phyloP scores from a whole-genome alignment of 225 moss, liverwort and hornwort species.

The Bryum argenteum region DNA sequence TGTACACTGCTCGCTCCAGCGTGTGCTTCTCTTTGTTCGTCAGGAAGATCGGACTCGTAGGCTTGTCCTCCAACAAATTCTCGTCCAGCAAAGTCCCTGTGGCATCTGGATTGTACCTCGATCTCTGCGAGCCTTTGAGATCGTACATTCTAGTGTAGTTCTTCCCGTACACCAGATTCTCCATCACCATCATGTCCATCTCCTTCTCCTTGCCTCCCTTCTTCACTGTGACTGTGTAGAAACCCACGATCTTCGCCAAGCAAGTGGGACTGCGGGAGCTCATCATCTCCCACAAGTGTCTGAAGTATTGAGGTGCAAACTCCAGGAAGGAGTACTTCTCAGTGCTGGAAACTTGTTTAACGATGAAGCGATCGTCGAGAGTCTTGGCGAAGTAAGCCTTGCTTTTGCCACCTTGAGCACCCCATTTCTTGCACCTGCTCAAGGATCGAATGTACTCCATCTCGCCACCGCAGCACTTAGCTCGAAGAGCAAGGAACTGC shows the following conservation, averaged over 20 bases:
- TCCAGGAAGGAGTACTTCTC: constrained; percentile 67
- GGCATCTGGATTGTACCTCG: constrained; percentile 56
- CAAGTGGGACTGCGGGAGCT: constrained; percentile 68
- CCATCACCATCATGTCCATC: constrained; percentile 73
- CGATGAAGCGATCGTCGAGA: constrained; percentile 68
- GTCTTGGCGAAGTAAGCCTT: constrained; percentile 72
- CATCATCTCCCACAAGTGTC: constrained; percentile 51
- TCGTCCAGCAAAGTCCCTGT: constrained; percentile 59
- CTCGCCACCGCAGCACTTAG: constrained; percentile 57
- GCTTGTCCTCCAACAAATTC: constrained; percentile 61
- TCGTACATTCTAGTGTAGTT: constrained; percentile 52
- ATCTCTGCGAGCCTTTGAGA: constrained; percentile 60
- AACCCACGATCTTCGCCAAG: constrained; percentile 61
- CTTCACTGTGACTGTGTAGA: constrained; percentile 54
- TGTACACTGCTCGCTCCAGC: constrained; percentile 65
- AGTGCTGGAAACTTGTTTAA: constrained; percentile 70
- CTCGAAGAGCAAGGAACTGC: constrained; percentile 63
- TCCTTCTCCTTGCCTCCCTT: constrained; percentile 58
- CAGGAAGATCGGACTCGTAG: constrained; percentile 59
- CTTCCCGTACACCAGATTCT: constrained; percentile 62
- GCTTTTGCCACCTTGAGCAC: constrained; percentile 67
- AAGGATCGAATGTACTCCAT: constrained; percentile 53
- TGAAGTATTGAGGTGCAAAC: constrained; percentile 69
- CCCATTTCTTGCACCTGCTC: constrained; percentile 67
- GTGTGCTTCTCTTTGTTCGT: constrained; percentile 55